phyloP scores from a whole-genome alignment of 139 green algal genomes.

The Coccomyxa sp. region DNA sequence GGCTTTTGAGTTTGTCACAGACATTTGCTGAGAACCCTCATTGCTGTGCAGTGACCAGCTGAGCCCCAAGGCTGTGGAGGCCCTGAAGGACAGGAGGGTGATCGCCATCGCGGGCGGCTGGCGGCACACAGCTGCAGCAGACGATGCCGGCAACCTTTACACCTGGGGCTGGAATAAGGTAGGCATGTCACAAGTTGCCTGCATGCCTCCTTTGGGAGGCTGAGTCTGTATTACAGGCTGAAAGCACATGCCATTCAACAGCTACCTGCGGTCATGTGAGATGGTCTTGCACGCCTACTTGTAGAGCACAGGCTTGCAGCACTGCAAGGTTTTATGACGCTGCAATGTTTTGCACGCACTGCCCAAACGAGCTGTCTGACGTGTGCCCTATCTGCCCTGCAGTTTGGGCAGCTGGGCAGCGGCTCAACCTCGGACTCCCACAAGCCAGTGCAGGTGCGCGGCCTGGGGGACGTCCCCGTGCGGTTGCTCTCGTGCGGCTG shows the following conservation, averaged over 20 bases:
- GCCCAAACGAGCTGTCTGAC: too few relatives aligned
- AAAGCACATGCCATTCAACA: too few relatives aligned
- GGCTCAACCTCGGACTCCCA: constrained; percentile 16
- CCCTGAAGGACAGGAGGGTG: constrained; percentile 33
- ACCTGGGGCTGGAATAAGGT: constrained; percentile 90
- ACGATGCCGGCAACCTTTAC: constrained; percentile 55
- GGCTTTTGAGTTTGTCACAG: too few relatives aligned
- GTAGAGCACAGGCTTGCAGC: too few relatives aligned
- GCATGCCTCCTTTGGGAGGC: too few relatives aligned
- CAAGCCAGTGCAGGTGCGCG: constrained; percentile 13
- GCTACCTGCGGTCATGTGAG: too few relatives aligned
- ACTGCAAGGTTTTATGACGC: too few relatives aligned
- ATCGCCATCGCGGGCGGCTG: constrained; percentile 69
- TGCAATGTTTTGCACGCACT: too few relatives aligned
- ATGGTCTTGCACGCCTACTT: too few relatives aligned
- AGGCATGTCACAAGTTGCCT: not conserved
- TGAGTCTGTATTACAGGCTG: too few relatives aligned
- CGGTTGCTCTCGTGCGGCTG: constrained; percentile 74
- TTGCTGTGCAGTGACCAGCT: constrained; percentile 46
- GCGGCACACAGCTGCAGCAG: constrained; percentile 76
- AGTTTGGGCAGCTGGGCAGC: constrained; percentile 81
- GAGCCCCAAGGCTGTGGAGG: constrained; percentile 34
- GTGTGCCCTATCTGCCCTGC: not conserved
- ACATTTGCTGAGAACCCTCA: not conserved
- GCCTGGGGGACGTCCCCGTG: constrained; percentile 19